A percentile compares a stretch with the other conserved stretches of the same genome.
Evolutionary conservation across 2,329 filamentous ascomycete species (phyloP).

Genomic region (Xylariomycetidae sp.): DNA sequence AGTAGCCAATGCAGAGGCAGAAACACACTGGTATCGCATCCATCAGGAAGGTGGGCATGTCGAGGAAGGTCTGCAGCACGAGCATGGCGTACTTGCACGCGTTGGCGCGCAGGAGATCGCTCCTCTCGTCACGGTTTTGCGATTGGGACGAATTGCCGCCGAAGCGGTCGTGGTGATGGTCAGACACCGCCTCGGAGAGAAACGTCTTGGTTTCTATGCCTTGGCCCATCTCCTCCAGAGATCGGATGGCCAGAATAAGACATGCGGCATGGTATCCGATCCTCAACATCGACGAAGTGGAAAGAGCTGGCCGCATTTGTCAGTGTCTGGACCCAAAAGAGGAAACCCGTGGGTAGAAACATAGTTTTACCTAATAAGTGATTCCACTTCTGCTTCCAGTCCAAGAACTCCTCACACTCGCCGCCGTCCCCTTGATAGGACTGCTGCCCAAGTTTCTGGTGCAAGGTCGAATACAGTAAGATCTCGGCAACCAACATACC

Average conservation of each 20-base stretch:
- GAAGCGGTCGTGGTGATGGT: conserved; percentile 10
- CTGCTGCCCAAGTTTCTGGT: conserved; percentile 29
- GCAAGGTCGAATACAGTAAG: conserved; percentile 31
- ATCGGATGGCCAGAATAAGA: conserved; percentile 27
- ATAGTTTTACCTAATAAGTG: conserved; percentile 29
- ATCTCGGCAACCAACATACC: conserved; percentile 37
- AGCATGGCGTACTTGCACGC: conserved; percentile 24
- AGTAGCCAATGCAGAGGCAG: conserved; percentile 28
- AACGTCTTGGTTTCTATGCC: conserved; percentile 23
- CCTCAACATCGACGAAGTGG: conserved; percentile 28
- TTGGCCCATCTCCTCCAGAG: conserved; percentile 25
- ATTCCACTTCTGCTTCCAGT: conserved; percentile 31
- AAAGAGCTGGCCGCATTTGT: conserved; percentile 19
- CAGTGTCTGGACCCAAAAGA: too few relatives aligned
- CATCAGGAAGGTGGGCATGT: conserved; percentile 26
- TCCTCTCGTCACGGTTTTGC: conserved; percentile 3
- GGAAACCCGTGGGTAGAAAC: too few relatives aligned
- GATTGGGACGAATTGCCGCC: neutral
- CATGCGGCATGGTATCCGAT: conserved; percentile 30
- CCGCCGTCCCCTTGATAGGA: conserved; percentile 25
- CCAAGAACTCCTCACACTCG: conserved; percentile 28
- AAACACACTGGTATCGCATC: conserved; percentile 25
- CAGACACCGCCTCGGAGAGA: conserved; percentile 14
- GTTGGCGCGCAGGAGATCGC: conserved; percentile 17
- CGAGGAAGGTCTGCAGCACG: conserved; percentile 26